phyloP scores from a whole-genome alignment of 495 filamentous ascomycete species.

The Lasiosphaeris hirsuta region DNA sequence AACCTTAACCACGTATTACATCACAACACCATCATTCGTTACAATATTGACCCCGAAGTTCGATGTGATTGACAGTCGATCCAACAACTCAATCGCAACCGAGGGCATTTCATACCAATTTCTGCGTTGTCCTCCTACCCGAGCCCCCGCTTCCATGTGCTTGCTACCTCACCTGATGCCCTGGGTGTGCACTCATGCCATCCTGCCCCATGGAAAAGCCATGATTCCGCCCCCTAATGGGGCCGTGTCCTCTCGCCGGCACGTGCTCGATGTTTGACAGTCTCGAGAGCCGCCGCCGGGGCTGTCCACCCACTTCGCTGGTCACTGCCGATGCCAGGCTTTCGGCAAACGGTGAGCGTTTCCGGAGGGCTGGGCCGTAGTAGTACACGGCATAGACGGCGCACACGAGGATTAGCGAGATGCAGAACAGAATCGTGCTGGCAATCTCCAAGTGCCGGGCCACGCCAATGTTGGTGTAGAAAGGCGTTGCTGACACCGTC shows the following conservation, averaged over 20 bases:
- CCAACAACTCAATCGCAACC: no score
- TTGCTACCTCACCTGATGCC: no score
- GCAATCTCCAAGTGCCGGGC: constrained; percentile 59
- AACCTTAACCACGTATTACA: no score
- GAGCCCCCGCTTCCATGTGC: no score
- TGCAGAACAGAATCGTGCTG: constrained; percentile 67
- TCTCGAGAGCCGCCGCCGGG: constrained; percentile 7
- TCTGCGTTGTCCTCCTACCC: no score
- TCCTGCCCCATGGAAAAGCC: no score
- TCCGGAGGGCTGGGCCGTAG: constrained; percentile 65
- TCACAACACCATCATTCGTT: not conserved
- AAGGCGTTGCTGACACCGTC: constrained; percentile 71
- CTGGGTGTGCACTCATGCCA: no score
- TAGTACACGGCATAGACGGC: constrained; percentile 78
- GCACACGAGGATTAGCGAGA: constrained; percentile 65
- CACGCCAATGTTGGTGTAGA: constrained; percentile 60
- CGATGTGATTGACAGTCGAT: no score
- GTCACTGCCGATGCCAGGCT: constrained; percentile 43
- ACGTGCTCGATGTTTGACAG: constrained; percentile 9
- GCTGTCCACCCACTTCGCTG: constrained; percentile 7
- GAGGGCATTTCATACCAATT: no score
- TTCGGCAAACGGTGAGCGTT: constrained; percentile 71
- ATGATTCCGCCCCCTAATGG: no score
- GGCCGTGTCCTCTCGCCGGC: not conserved
- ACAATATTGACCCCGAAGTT: no score